These are phyloP conservation scores for Arxiozyma slooffiae DNA, from an alignment of 1,139 yeast species.

Conservation along the genomic window DNA sequence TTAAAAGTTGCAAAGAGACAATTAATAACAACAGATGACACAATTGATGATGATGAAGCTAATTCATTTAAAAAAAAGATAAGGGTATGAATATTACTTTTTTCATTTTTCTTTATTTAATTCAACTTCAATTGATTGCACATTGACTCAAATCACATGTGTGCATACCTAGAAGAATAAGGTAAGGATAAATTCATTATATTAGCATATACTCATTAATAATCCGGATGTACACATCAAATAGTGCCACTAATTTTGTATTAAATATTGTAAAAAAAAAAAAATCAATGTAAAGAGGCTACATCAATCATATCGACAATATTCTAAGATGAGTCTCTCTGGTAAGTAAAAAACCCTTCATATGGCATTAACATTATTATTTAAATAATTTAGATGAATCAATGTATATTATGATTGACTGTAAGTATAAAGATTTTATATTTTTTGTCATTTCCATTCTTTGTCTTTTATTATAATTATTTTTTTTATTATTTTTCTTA, in stretches of 20 bases:
- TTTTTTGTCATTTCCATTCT: too few relatives aligned
- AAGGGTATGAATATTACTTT: background rate
- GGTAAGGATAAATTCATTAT: background rate
- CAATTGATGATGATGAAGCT: background rate
- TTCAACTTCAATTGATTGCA: too few relatives aligned
- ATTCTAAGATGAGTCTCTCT: background rate
- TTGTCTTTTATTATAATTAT: too few relatives aligned
- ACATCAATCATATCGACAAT: background rate
- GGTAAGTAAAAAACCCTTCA: background rate
- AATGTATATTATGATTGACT: background rate
- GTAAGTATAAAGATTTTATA: too few relatives aligned
- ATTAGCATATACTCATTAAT: background rate
- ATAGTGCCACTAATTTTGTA: background rate
- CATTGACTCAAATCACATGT: background rate
- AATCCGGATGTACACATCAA: too few relatives aligned
- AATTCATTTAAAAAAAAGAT: background rate
- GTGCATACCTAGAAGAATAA: background rate
- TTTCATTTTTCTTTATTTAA: too few relatives aligned
- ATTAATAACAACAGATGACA: constrained; percentile 6
- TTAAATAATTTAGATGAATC: background rate
- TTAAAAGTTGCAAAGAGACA: constrained; percentile 7
- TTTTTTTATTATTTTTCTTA: too few relatives aligned
- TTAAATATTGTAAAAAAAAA: too few relatives aligned
- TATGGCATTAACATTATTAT: too few relatives aligned
- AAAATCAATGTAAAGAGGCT: background rate